A percentile compares a stretch with the other conserved stretches of the same genome.
These are phyloP conservation scores for Articulospora tetracladia DNA, from an alignment of 495 filamentous ascomycete genomes.

Conservation along the genomic window DNA sequence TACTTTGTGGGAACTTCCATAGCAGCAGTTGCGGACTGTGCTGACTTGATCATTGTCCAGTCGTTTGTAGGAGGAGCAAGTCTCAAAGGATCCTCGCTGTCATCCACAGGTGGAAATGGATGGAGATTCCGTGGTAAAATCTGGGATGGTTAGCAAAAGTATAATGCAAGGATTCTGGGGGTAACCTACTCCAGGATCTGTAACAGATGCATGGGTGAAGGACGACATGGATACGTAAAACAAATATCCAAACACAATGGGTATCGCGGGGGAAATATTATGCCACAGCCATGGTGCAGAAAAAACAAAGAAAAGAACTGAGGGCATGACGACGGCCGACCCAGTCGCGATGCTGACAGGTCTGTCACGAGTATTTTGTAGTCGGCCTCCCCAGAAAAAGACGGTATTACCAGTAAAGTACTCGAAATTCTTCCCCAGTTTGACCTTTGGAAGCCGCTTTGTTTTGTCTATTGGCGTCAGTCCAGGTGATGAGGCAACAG, in stretches of 20 bases:
- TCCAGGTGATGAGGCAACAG: constrained; percentile 69
- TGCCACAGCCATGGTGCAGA: constrained; percentile 90
- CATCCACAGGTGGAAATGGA: constrained; percentile 47
- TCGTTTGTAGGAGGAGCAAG: constrained; percentile 81
- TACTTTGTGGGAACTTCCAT: constrained; percentile 99
- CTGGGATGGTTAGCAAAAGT: constrained; percentile 35
- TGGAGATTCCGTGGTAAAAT: constrained; percentile 82
- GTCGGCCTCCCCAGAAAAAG: constrained; percentile 80
- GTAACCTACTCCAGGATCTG: constrained; percentile 82
- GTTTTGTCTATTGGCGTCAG: constrained; percentile 33
- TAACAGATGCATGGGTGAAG: constrained; percentile 84
- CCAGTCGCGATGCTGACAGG: constrained; percentile 93
- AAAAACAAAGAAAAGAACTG: constrained; percentile 76
- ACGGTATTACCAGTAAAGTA: constrained; percentile 90
- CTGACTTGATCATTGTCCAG: constrained; percentile 85
- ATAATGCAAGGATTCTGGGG: neutral
- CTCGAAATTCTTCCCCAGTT: constrained; percentile 71
- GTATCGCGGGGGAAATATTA: constrained; percentile 87
- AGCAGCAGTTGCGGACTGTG: constrained; percentile 61
- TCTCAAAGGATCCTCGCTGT: constrained; percentile 71
- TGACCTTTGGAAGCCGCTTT: constrained; percentile 9
- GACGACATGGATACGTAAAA: constrained; percentile 89
- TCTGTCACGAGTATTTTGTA: constrained; percentile 82
- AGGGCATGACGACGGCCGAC: constrained; percentile 69
- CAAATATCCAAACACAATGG: constrained; percentile 84